These are phyloP conservation scores for Paxillus involutus DNA, from an alignment of 768 basidiomycete genomes.

Conservation along the genomic window DNA sequence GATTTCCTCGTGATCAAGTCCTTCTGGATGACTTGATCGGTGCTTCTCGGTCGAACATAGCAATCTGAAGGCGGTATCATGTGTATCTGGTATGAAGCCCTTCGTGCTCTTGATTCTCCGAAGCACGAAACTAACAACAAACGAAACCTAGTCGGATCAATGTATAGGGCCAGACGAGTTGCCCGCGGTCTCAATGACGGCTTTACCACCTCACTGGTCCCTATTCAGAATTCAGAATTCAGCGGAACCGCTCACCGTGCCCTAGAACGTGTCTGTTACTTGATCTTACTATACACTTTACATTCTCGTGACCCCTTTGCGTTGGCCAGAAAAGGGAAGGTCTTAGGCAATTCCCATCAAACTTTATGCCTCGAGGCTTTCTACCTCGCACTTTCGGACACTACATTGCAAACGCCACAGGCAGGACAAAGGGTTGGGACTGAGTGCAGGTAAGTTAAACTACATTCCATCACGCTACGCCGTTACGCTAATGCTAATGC, in stretches of 20 bases:
- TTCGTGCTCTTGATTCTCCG: not conserved
- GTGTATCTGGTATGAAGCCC: not conserved
- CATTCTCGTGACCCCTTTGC: constrained; percentile 13
- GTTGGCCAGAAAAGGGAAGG: constrained; percentile 6
- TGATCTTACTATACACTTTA: not conserved
- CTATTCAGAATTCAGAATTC: not conserved
- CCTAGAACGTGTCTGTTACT: constrained; percentile 26
- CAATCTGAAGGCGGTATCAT: not conserved
- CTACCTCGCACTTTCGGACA: constrained; percentile 9
- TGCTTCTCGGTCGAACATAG: not conserved
- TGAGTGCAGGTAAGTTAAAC: not conserved
- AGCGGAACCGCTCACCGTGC: constrained; percentile 22
- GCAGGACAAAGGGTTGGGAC: not conserved
- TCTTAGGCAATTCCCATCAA: constrained; percentile 19
- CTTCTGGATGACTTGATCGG: constrained; percentile 1
- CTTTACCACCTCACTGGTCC: not conserved
- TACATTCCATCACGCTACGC: constrained; percentile 1
- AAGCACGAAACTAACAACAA: not conserved
- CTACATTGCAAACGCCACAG: constrained; percentile 17
- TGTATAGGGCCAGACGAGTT: not conserved
- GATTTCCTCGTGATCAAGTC: constrained; percentile 15
- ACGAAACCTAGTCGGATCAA: not conserved
- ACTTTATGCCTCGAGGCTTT: constrained; percentile 29
- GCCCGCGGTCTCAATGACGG: not conserved
- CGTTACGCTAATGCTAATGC: constrained; percentile 9